Evolutionary conservation across 2,329 filamentous ascomycete genomes (phyloP).

Genomic region (Parastagonospora avenae): DNA sequence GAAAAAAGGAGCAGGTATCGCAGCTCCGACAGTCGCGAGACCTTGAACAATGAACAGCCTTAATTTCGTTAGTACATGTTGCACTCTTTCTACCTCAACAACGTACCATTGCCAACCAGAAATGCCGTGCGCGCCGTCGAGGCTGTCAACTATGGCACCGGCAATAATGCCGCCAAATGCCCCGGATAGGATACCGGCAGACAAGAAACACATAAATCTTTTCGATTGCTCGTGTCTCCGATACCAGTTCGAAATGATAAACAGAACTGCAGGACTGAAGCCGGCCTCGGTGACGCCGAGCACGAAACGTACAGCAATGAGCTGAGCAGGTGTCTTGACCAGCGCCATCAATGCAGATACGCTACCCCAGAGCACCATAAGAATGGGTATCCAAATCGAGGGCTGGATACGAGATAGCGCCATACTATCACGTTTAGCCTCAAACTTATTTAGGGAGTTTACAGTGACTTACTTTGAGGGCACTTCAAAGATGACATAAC

Average conservation of each 20-base stretch:
- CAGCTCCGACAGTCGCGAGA: conserved; percentile 24
- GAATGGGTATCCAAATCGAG: conserved; percentile 23
- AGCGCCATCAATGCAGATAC: conserved; percentile 25
- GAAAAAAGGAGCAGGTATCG: conserved; percentile 28
- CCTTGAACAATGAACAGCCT: conserved; percentile 34
- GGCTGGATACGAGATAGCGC: conserved; percentile 24
- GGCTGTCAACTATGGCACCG: conserved; percentile 21
- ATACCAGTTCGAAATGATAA: conserved; percentile 34
- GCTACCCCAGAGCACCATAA: conserved; percentile 28
- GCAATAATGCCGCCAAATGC: conserved; percentile 30
- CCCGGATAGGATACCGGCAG: conserved; percentile 25
- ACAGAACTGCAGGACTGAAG: conserved; percentile 29
- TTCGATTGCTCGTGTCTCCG: conserved; percentile 31
- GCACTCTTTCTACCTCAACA: no score
- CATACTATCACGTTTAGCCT: conserved; percentile 18
- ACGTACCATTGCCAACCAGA: conserved; percentile 29
- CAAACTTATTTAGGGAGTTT: not conserved
- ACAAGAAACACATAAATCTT: conserved; percentile 31
- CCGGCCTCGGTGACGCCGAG: conserved; percentile 32
- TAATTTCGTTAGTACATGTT: no score
- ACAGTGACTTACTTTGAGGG: conserved; percentile 24
- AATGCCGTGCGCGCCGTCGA: conserved; percentile 25
- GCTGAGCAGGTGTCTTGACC: conserved; percentile 24
- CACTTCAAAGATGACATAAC: conserved; percentile 30
- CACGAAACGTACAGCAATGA: conserved; percentile 29